A percentile compares a stretch with the other conserved stretches of the same genome.
phyloP scores from a whole-genome alignment of 2,329 filamentous ascomycete species.

The Colletotrichum sp. region DNA sequence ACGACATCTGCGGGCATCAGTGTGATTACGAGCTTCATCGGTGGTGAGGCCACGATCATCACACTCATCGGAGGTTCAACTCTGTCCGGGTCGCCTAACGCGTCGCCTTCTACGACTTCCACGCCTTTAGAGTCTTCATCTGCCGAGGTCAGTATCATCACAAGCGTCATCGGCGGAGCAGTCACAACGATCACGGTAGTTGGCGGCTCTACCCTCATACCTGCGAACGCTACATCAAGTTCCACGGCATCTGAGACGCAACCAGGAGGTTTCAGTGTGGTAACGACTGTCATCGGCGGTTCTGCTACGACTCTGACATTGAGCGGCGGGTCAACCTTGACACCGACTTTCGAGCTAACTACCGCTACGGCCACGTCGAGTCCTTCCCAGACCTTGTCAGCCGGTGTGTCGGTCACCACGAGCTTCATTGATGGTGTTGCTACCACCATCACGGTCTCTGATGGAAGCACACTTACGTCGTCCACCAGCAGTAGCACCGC shows the following conservation, averaged over 20 bases:
- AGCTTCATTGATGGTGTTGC: not conserved
- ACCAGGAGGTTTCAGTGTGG: not conserved
- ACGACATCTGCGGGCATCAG: not conserved
- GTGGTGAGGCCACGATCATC: not conserved
- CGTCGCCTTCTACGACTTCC: accelerated
- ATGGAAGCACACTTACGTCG: not conserved
- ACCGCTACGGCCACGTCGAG: not conserved
- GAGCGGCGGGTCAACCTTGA: not conserved
- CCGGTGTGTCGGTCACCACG: not conserved
- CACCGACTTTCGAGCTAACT: not conserved
- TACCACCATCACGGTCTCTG: not conserved
- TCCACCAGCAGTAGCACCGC: not conserved
- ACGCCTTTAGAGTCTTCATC: not conserved
- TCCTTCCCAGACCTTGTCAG: not conserved
- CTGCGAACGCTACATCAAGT: not conserved
- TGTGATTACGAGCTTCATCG: not conserved
- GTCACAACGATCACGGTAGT: not conserved
- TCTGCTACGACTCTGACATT: not conserved
- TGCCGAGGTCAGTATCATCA: not conserved
- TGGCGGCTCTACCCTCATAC: not conserved
- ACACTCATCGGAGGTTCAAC: not conserved
- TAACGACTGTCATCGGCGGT: not conserved
- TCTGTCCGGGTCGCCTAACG: not conserved
- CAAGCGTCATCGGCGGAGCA: not conserved
- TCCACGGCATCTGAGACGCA: not conserved